Percentiles rank a stretch among this genome's conserved stretches.
phyloP scores from a whole-genome alignment of 2,329 filamentous ascomycete genomes.

The Claviceps citrina region DNA sequence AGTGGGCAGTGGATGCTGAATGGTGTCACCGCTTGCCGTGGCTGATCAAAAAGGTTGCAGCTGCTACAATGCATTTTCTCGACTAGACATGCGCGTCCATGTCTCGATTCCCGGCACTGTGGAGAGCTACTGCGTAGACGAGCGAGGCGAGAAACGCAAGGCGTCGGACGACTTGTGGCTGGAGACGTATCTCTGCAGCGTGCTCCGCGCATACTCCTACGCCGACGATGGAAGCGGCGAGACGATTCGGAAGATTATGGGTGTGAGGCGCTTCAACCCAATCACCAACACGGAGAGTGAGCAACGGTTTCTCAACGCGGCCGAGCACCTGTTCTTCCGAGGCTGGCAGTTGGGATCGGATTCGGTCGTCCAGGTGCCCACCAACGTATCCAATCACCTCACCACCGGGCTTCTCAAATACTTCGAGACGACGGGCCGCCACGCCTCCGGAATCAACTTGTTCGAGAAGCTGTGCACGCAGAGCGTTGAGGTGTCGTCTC shows the following conservation, averaged over 20 bases:
- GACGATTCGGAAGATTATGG: slow-evolving; percentile 89
- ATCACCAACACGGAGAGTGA: slow-evolving; percentile 97
- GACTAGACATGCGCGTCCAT: slow-evolving; percentile 95
- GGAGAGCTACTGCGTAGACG: slow-evolving; percentile 94
- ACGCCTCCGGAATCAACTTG: slow-evolving; percentile 87
- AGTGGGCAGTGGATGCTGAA: too few relatives aligned
- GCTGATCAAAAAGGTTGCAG: slow-evolving; percentile 15
- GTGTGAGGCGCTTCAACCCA: slow-evolving; percentile 92
- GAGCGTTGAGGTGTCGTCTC: slow-evolving; percentile 84
- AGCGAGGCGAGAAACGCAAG: slow-evolving; percentile 85
- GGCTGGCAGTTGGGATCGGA: slow-evolving; percentile 97
- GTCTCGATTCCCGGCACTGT: slow-evolving; percentile 93
- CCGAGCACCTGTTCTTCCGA: slow-evolving; percentile 87
- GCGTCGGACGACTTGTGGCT: slow-evolving; percentile 91
- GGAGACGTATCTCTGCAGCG: slow-evolving; percentile 91
- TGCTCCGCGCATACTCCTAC: slow-evolving; percentile 87
- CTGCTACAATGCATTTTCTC: slow-evolving; percentile 98
- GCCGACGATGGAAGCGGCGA: slow-evolving; percentile 91
- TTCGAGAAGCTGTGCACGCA: slow-evolving; percentile 89
- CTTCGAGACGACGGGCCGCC: slow-evolving; percentile 87
- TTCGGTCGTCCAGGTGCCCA: slow-evolving; percentile 92
- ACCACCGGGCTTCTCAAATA: slow-evolving; percentile 89
- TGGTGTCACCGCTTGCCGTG: too few relatives aligned
- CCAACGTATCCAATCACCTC: slow-evolving; percentile 88
- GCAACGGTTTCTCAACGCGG: slow-evolving; percentile 86